These are phyloP conservation scores for Oryza officinalis DNA, from an alignment of 176 grass and related monocot species.

Conservation along the genomic window DNA sequence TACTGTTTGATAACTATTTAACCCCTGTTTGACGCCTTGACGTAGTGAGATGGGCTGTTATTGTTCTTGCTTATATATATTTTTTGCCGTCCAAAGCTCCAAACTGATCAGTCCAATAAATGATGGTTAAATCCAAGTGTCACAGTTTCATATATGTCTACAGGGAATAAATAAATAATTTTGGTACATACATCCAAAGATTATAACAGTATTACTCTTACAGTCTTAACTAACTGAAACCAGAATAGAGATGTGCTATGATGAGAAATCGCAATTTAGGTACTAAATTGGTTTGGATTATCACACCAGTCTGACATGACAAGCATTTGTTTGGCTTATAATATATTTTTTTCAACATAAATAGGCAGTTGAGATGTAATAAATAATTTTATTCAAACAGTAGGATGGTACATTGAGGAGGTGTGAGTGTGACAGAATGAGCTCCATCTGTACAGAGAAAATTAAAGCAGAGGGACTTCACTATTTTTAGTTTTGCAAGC, in stretches of 20 bases:
- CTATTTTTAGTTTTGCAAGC: neutral
- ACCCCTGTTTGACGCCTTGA: neutral
- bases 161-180: constrained; percentile 29
- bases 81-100: neutral
- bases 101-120: neutral
- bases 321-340: neutral
- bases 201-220: neutral
- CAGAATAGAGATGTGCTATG: neutral
- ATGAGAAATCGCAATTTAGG: neutral
- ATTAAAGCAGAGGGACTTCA: neutral
- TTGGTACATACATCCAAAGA: constrained; percentile 15
- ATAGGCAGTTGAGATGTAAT: neutral
- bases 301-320: neutral
- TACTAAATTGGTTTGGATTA: neutral
- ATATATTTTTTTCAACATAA: constrained; percentile 1
- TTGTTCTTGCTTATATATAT: neutral
- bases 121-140: neutral
- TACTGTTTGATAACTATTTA: neutral
- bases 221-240: neutral
- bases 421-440: neutral
- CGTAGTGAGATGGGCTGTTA: neutral
- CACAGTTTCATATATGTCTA: neutral
- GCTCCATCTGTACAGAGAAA: neutral
- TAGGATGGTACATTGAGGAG: neutral
- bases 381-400: neutral